Percentiles rank a stretch among this genome's conserved stretches.
phyloP scores from a whole-genome alignment of 352 stramenopile species.

The Phytophthora hybrid region DNA sequence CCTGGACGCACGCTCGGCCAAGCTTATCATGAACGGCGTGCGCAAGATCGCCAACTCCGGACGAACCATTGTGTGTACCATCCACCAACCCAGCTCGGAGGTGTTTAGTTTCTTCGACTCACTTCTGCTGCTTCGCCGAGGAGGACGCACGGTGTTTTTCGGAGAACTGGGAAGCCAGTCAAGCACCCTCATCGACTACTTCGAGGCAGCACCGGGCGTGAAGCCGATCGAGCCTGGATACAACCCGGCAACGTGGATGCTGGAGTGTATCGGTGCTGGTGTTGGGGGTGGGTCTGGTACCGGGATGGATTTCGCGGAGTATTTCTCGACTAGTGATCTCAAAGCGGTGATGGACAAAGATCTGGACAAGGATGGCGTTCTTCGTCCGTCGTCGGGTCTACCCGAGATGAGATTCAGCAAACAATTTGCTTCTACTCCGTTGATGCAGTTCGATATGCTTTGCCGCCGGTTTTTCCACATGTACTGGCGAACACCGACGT shows the following conservation, averaged over 20 bases:
- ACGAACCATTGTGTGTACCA: slow-evolving; percentile 90
- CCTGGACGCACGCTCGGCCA: slow-evolving; percentile 87
- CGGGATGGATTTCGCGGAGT: slow-evolving; percentile 49
- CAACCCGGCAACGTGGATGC: slow-evolving; percentile 93
- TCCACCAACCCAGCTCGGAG: slow-evolving; percentile 92
- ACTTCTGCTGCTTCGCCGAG: slow-evolving; percentile 77
- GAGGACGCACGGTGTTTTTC: slow-evolving; percentile 64
- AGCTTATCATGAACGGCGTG: slow-evolving; percentile 89
- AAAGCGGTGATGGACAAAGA: slow-evolving; percentile 49
- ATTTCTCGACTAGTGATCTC: slow-evolving; percentile 50
- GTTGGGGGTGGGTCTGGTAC: slow-evolving; percentile 27
- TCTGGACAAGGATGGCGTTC: slow-evolving; percentile 53
- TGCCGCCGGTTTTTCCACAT: slow-evolving; percentile 71
- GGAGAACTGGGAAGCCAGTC: slow-evolving; percentile 59
- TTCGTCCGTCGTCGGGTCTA: slow-evolving; percentile 38
- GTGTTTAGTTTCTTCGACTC: slow-evolving; percentile 92
- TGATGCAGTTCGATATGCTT: slow-evolving; percentile 49
- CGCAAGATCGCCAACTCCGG: slow-evolving; percentile 86
- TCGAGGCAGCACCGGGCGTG: slow-evolving; percentile 49
- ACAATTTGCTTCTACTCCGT: slow-evolving; percentile 42
- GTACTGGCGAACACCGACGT: slow-evolving; percentile 89
- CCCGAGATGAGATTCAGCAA: slow-evolving; percentile 52
- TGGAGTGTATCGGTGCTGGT: slow-evolving; percentile 76
- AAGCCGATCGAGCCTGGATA: slow-evolving; percentile 77
- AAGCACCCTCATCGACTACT: slow-evolving; percentile 63